A percentile compares a stretch with the other conserved stretches of the same genome.
Evolutionary conservation across 176 grass and related monocot genomes (phyloP).

Genomic region (Dactylis glomerata): DNA sequence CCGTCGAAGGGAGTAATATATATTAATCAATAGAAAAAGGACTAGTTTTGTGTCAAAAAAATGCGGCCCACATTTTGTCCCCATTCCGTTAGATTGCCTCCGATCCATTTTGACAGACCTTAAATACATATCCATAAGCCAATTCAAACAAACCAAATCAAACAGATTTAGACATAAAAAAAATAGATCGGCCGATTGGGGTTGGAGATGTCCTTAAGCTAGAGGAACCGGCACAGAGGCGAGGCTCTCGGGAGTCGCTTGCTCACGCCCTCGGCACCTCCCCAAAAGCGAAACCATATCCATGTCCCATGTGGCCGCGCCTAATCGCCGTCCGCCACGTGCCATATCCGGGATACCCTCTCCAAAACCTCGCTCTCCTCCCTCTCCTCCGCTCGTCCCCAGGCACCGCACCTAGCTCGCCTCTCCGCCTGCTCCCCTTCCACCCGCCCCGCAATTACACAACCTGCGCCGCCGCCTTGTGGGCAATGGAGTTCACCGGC

Average conservation of each 20-base stretch:
- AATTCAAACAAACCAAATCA: no score
- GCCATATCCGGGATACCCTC: conserved; percentile 30
- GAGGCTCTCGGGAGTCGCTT: background rate
- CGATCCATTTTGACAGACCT: no score
- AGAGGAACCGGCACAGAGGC: background rate
- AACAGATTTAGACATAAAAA: no score
- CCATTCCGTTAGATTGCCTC: no score
- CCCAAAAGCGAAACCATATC: conserved; percentile 52
- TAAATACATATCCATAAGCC: no score
- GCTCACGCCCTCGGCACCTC: conserved; percentile 19
- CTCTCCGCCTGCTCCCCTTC: conserved; percentile 16
- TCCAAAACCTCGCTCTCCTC: conserved; percentile 26
- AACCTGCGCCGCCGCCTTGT: background rate
- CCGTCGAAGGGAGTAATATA: no score
- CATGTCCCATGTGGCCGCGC: background rate
- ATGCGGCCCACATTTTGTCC: no score
- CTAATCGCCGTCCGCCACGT: conserved; percentile 32
- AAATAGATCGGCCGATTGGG: no score
- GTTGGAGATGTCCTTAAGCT: no score
- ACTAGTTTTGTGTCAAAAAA: no score
- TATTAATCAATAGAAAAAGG: no score
- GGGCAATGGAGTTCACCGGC: conserved; percentile 45
- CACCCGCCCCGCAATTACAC: background rate
- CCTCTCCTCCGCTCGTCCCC: background rate
- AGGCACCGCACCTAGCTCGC: background rate